phyloP scores from a whole-genome alignment of 176 grass and related monocot genomes.

The Aegilops tauschii region DNA sequence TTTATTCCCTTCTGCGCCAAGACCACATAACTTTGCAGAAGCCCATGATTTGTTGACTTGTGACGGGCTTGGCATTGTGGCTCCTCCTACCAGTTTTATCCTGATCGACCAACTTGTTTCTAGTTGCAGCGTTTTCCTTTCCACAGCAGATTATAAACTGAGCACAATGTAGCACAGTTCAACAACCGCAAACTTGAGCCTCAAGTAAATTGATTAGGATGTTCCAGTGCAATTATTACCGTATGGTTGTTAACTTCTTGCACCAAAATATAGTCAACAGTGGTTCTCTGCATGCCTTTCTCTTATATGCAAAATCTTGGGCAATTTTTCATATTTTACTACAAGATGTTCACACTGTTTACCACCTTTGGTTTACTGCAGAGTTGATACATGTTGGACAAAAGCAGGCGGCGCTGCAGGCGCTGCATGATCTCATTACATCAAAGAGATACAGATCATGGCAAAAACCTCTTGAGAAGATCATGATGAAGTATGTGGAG shows the following conservation, averaged over 20 bases:
- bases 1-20: background rate
- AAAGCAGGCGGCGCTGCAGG: conserved; percentile 94
- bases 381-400: conserved; percentile 97
- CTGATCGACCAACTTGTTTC: no score
- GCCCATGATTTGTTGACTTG: background rate
- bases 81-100: no score
- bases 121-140: background rate
- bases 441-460: conserved; percentile 86
- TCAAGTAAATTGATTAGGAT: background rate
- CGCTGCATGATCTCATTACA: conserved; percentile 97
- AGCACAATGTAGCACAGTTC: background rate
- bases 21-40: background rate
- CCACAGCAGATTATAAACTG: background rate
- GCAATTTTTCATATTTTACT: background rate
- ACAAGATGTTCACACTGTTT: background rate
- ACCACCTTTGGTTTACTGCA: conserved; percentile 31
- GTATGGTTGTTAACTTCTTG: no score
- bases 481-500: conserved; percentile 98
- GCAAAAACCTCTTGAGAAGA: conserved; percentile 92
- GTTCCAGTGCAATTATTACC: background rate
- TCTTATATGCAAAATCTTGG: background rate
- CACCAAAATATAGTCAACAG: background rate
- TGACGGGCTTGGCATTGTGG: no score
- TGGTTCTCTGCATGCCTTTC: background rate
- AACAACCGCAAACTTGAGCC: background rate